Base-by-base conservation (phyloP, 1,284 basidiomycete genomes). In the Rhodotorula sp. region DNA sequence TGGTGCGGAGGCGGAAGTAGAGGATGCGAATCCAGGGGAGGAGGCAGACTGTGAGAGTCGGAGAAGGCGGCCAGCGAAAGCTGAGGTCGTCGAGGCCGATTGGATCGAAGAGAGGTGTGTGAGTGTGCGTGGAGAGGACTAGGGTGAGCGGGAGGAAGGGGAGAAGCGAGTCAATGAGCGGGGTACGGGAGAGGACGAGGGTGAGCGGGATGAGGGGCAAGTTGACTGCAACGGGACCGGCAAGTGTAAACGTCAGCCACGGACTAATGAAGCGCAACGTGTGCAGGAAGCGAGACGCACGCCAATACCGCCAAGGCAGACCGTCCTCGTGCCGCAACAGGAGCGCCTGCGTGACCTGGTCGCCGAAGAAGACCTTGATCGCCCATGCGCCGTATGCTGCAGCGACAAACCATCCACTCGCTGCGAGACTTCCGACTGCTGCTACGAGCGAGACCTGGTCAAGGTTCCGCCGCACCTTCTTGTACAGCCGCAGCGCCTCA, bases 381-480 rank as follows among this genome's bases (percentile, higher is more conserved):
- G 88, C 88, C 79, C 86, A 89, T 0, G 86, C 85, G 3, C 90
- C 90, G 75, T 90, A 91, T 0, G 83, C 83, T 2, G 88, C 87
- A 50, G 85, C 81, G 2, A 87, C 79, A 44, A 87, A 80, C 75
- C 89, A 89, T 87, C 71, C 26, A 86, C 89, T 89, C 67, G 22
- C 62, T 11, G 58, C 53, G 15, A 67, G 8, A 20, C 51, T 62
- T 13, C 48, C 52, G 30, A 59, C 62, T 4, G 51, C 60, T 0
- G 54, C 62, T n/a, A n/a, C 53, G 34, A 56, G 34, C 16, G 22
- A 62, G 15, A 62, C 24, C n/a, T 66, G 50, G 67, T 75, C 55
- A 24, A 47, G 34, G 20, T 80, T 81, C 62, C 71, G 83, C 83
- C 83, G 40, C 81, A 65, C 6, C 6, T 30, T 28, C 28, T 48